Base-by-base conservation (phyloP, 345 rosid species). In the Psidium friedrichsthalianum region DNA sequence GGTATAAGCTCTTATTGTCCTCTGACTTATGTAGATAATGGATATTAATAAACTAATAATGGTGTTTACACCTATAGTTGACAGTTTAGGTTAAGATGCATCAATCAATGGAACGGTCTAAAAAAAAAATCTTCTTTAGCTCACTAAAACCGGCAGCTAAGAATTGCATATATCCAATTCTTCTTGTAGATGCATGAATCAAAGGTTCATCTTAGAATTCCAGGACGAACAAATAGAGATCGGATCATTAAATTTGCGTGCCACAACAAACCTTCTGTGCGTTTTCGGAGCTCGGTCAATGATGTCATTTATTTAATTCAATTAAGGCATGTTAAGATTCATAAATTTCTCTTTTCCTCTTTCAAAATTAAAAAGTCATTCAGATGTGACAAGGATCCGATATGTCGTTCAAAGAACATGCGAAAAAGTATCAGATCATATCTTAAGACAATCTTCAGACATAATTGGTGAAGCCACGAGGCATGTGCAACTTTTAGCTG, bases 211-310 rank as follows among this genome's bases (percentile, higher is more conserved):
- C 11, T n/a, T 9, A 4, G 27, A 57, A 25, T 57, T 24, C 8
- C 32, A n/a, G 8, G 32, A 25, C 3, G 32, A 58, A 13, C 69
- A n/a, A 25, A 58, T n/a, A 58, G 69, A 58, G 69, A n/a, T 25
- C 12, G 8, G 32, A 58, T 58, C 18, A n/a, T 59, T 59, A 59
- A 59, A 6, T n/a, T n/a, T 2, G 8, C 11, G 1, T 61, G 42
- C 74, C 44, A 32, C 24, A 0, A 64, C 22, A 64, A 3, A 32
- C 3, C 11, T 64, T 64, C 22, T 14, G 3, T 32, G 0, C 4
- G 5, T 1, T 36, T 0, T 32, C 0, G 1, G 5, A 64, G 22
- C 16, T 59, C 3, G 8, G 27, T 27, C 20, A 0, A 59, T 27
- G 8, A 59, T 20, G 4, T 40, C 20, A 59, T 27, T 59, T 27